Conservation (phyloP, 2,329 filamentous ascomycete genomes). For the Pseudogymnoascus pannorum region DNA sequence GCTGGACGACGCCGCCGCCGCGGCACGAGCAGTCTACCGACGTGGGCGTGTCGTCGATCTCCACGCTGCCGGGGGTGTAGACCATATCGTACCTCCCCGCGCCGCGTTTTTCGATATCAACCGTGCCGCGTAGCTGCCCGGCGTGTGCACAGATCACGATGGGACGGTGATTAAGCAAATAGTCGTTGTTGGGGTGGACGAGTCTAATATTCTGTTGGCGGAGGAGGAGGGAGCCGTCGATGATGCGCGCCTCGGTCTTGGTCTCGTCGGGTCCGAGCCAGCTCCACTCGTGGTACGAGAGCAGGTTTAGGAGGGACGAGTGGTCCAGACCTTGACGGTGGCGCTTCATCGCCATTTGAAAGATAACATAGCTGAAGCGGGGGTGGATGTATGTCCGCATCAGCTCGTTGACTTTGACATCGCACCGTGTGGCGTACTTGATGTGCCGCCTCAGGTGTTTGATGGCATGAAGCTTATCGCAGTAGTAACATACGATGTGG, state of each 20-base stretch:
- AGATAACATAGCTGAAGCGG: slow-evolving; percentile 13
- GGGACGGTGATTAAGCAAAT: rapidly evolving
- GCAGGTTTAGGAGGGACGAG: slow-evolving; percentile 9
- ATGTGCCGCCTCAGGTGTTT: slow-evolving; percentile 3
- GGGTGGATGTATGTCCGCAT: slow-evolving; percentile 13
- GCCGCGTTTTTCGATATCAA: neutral
- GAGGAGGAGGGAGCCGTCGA: neutral
- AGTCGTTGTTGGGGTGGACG: neutral
- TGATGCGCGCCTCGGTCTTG: slow-evolving; percentile 41
- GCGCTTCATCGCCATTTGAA: slow-evolving; percentile 16
- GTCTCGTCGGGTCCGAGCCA: slow-evolving; percentile 51
- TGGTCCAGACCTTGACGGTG: slow-evolving; percentile 12
- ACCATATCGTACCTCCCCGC: neutral
- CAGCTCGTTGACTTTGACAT: neutral
- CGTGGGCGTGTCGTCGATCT: neutral
- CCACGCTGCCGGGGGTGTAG: neutral
- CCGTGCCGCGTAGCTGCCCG: neutral
- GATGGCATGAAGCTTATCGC: slow-evolving; percentile 14
- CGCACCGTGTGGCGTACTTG: neutral
- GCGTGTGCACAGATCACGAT: neutral
- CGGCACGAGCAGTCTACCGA: neutral
- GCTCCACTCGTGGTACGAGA: slow-evolving; percentile 36
- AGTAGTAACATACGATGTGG: slow-evolving; percentile 13
- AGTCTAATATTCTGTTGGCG: neutral
- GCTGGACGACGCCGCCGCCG: no score